phyloP scores from a whole-genome alignment of 345 rosid genomes.

The Salix udensis region DNA sequence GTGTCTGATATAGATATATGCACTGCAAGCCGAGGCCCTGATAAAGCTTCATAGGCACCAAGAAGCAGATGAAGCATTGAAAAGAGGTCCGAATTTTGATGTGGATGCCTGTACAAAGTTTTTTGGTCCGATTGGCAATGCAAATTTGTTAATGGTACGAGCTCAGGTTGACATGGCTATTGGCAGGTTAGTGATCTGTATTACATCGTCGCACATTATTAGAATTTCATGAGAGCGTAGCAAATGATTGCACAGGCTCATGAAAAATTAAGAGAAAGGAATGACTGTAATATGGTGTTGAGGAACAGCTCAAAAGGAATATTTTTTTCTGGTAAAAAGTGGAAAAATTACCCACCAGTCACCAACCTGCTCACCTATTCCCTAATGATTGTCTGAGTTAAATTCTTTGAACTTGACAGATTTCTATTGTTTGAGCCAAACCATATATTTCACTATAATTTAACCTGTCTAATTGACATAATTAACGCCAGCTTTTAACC shows the following conservation, averaged over 20 bases:
- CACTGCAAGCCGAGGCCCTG: constrained; percentile 89
- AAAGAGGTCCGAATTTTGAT: constrained; percentile 52
- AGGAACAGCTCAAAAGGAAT: constrained; percentile 42
- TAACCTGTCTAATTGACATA: background rate
- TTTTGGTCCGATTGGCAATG: constrained; percentile 69
- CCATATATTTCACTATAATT: background rate
- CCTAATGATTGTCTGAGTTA: constrained; percentile 25
- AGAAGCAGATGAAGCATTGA: constrained; percentile 64
- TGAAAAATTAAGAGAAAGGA: background rate
- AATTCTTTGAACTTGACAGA: background rate
- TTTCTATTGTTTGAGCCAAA: background rate
- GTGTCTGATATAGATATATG: constrained; percentile 42
- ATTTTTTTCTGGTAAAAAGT: constrained; percentile 15
- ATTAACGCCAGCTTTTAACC: background rate
- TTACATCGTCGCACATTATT: background rate
- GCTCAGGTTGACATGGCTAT: constrained; percentile 79
- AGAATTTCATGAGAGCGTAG: background rate
- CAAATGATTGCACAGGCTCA: background rate
- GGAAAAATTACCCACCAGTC: background rate
- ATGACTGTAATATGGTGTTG: constrained; percentile 5
- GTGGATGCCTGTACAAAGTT: constrained; percentile 58
- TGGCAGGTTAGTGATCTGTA: constrained; percentile 63
- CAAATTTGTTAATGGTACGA: constrained; percentile 60
- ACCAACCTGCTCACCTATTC: constrained; percentile 13
- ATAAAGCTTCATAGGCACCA: constrained; percentile 68